A percentile compares a stretch with the other conserved stretches of the same genome.
phyloP scores from a whole-genome alignment of 2,329 filamentous ascomycete species.

The Fusarium dimerum region DNA sequence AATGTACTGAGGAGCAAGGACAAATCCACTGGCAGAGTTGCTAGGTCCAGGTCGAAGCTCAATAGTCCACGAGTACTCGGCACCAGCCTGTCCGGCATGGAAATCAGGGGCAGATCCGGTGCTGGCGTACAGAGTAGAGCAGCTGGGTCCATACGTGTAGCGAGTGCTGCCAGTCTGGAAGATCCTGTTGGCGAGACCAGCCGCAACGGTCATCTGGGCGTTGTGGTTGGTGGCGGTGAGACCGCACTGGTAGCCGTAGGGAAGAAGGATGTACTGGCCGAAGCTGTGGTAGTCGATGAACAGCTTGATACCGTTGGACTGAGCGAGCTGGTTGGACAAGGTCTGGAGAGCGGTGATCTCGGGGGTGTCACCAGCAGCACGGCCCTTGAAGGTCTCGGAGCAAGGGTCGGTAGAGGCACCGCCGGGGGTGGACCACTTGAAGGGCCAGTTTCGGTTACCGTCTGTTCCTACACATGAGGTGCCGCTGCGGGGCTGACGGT shows the following conservation, averaged over 20 bases:
- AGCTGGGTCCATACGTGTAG: slow-evolving; percentile 49
- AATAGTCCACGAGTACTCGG: slow-evolving; percentile 42
- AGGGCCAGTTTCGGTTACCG: slow-evolving; percentile 6
- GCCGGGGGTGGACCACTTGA: not conserved
- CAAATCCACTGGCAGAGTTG: slow-evolving; percentile 39
- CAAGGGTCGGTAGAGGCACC: slow-evolving; percentile 3
- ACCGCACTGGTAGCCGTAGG: slow-evolving; percentile 61
- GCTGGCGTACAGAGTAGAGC: slow-evolving; percentile 61
- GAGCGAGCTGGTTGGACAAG: slow-evolving; percentile 28
- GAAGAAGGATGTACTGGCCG: slow-evolving; percentile 56
- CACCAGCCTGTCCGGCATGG: slow-evolving; percentile 39
- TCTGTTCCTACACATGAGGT: slow-evolving; percentile 1
- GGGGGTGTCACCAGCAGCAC: slow-evolving; percentile 38
- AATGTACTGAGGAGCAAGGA: slow-evolving; percentile 44
- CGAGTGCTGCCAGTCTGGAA: slow-evolving; percentile 6
- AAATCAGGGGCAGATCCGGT: slow-evolving; percentile 49
- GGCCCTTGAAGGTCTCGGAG: slow-evolving; percentile 2
- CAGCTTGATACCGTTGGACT: slow-evolving; percentile 49
- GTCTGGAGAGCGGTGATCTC: slow-evolving; percentile 50
- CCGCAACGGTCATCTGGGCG: slow-evolving; percentile 49
- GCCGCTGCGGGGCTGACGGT: slow-evolving; percentile 3
- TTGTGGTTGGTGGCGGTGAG: slow-evolving; percentile 46
- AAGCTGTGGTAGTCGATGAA: slow-evolving; percentile 69
- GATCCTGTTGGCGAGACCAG: slow-evolving; percentile 4
- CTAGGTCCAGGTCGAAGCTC: slow-evolving; percentile 36